Conservation (phyloP, 2,329 filamentous ascomycete species). For the Beauveria sp. region DNA sequence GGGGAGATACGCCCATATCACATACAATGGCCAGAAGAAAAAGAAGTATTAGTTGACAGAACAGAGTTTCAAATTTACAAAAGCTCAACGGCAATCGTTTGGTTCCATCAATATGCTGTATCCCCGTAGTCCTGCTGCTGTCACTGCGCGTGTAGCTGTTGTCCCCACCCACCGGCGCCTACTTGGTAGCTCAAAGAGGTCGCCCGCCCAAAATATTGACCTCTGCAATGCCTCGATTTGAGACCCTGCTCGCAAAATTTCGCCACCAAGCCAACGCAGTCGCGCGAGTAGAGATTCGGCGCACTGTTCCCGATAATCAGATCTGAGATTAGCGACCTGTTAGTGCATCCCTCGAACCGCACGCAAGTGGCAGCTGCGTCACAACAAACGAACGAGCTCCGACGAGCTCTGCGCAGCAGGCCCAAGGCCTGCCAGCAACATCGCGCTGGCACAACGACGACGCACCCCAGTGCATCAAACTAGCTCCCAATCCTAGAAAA, state of each 20-base stretch:
- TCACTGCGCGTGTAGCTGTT: neutral
- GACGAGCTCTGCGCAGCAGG: constrained; percentile 1
- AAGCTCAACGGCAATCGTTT: no score
- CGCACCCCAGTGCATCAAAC: neutral
- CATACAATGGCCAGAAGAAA: no score
- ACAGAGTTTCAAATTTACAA: no score
- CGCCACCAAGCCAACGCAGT: neutral
- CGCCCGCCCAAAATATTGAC: constrained; percentile 2
- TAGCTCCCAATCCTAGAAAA: neutral
- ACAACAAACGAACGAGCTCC: neutral
- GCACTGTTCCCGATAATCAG: neutral
- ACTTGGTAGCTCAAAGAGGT: neutral
- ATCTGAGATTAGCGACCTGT: neutral
- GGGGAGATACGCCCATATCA: no score
- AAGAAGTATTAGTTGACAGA: no score
- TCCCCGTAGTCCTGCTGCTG: neutral
- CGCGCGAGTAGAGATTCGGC: neutral
- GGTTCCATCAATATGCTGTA: no score
- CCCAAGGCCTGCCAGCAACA: constrained; percentile 1
- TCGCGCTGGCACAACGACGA: neutral
- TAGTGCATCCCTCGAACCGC: neutral
- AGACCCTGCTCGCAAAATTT: no score
- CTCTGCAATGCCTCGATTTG: neutral
- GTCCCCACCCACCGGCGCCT: neutral
- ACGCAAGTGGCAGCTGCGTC: neutral